Conservation (phyloP, 495 filamentous ascomycete genomes). For the Arthonia radiata region DNA sequence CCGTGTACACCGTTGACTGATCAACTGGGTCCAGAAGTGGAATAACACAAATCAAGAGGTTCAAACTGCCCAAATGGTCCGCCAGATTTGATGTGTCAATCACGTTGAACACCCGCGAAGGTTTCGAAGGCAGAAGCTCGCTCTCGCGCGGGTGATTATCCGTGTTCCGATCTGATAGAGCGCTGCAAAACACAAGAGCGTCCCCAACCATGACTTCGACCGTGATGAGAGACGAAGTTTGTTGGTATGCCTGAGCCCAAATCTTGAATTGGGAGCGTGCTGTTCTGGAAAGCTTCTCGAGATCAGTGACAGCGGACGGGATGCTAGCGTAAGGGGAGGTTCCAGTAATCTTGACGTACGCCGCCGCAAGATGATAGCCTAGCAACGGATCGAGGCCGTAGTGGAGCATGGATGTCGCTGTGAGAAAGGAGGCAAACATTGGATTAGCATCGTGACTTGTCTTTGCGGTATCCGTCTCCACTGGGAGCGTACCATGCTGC, state of each 20-base stretch:
- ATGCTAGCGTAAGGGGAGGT: slow-evolving; percentile 1
- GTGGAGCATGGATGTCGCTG: slow-evolving; percentile 4
- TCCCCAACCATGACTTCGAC: slow-evolving; percentile 2
- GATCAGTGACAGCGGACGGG: neutral
- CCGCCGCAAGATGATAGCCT: slow-evolving; percentile 8
- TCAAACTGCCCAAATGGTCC: too few species aligned
- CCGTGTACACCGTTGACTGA: too few species aligned
- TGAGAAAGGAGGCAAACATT: slow-evolving; percentile 7
- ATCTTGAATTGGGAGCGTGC: slow-evolving; percentile 3
- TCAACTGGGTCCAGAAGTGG: too few species aligned
- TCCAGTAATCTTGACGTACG: slow-evolving; percentile 2
- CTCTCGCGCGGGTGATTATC: too few species aligned
- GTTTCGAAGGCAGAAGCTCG: too few species aligned
- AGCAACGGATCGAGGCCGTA: slow-evolving; percentile 8
- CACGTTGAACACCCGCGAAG: too few species aligned
- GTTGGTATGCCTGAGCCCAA: slow-evolving; percentile 2
- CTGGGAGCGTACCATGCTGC: slow-evolving; percentile 12
- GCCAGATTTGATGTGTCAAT: too few species aligned
- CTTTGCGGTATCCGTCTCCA: neutral
- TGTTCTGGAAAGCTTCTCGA: slow-evolving; percentile 1
- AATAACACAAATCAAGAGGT: too few species aligned
- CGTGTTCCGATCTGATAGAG: slow-evolving; percentile 2
- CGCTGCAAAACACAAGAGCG: slow-evolving; percentile 5
- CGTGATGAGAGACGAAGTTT: neutral
- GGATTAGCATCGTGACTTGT: slow-evolving; percentile 10